Evolutionary conservation across 1,139 yeast species (phyloP).

Genomic region (Candida albicans): DNA sequence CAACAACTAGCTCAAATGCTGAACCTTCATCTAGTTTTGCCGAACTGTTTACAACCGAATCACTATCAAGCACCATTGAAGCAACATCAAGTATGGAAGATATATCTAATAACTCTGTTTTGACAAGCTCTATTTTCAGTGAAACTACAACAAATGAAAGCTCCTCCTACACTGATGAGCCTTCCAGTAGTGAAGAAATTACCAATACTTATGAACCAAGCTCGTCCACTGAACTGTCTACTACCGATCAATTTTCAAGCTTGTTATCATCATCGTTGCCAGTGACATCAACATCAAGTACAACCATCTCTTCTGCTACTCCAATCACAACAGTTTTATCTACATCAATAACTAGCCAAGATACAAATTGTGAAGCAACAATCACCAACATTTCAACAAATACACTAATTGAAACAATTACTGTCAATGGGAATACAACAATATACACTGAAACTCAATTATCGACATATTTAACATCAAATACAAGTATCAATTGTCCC

Average conservation of each 20-base stretch:
- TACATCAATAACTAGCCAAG: constrained; percentile 1
- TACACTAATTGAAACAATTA: background rate
- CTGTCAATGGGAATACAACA: background rate
- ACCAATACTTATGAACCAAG: too few relatives aligned
- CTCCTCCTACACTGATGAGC: background rate
- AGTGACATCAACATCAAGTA: background rate
- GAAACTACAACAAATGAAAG: background rate
- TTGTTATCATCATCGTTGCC: background rate
- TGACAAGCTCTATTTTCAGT: background rate
- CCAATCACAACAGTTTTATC: constrained; percentile 2
- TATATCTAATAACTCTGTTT: background rate
- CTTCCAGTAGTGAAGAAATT: too few relatives aligned
- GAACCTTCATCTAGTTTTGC: too few relatives aligned
- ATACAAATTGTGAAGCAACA: background rate
- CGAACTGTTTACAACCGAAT: background rate
- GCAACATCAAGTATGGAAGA: background rate
- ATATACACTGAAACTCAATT: background rate
- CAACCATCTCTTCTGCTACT: constrained; percentile 2
- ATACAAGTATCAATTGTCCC: constrained; percentile 1
- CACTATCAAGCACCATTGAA: background rate
- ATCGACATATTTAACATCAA: background rate
- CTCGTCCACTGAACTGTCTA: too few relatives aligned
- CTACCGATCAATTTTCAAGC: background rate
- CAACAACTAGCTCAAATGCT: too few relatives aligned
- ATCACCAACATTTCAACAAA: background rate